These are phyloP conservation scores for Myrmaecium sp. DNA, from an alignment of 2,329 filamentous ascomycete genomes.

Conservation along the genomic window DNA sequence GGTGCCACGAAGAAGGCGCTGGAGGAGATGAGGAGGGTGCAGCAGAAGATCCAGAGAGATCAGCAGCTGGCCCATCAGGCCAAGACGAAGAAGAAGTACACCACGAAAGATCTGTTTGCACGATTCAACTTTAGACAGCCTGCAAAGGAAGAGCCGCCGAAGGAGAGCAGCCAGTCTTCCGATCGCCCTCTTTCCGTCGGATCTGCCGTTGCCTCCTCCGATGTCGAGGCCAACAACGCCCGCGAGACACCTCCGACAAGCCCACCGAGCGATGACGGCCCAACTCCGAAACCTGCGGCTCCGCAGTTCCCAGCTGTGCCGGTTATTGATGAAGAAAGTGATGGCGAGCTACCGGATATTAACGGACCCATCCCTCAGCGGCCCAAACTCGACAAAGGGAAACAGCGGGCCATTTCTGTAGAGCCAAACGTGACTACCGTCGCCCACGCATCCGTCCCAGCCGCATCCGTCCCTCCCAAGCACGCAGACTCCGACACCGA, in stretches of 20 bases:
- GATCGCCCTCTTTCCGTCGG: conserved; percentile 21
- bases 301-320: conserved; percentile 1
- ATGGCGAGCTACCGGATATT: conserved; percentile 12
- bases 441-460: not conserved
- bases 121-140: conserved; percentile 56
- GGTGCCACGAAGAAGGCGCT: conserved; percentile 90
- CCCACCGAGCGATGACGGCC: conserved; percentile 15
- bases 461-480: not conserved
- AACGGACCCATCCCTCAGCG: conserved; percentile 14
- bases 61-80: conserved; percentile 85
- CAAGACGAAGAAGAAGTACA: conserved; percentile 74
- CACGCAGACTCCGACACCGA: conserved; percentile 34
- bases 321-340: conserved; percentile 4
- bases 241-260: conserved; percentile 28
- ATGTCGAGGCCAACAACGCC: conserved; percentile 26
- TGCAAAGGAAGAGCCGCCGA: conserved; percentile 4
- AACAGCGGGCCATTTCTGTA: conserved; percentile 45
- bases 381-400: conserved; percentile 37
- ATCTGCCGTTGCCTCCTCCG: conserved; percentile 42
- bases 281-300: conserved; percentile 4
- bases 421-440: conserved; percentile 1
- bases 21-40: conserved; percentile 82
- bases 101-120: conserved; percentile 66
- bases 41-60: conserved; percentile 74
- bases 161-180: no score